Base-by-base conservation (phyloP, 305 asterid genomes). In the Withania somnifera region DNA sequence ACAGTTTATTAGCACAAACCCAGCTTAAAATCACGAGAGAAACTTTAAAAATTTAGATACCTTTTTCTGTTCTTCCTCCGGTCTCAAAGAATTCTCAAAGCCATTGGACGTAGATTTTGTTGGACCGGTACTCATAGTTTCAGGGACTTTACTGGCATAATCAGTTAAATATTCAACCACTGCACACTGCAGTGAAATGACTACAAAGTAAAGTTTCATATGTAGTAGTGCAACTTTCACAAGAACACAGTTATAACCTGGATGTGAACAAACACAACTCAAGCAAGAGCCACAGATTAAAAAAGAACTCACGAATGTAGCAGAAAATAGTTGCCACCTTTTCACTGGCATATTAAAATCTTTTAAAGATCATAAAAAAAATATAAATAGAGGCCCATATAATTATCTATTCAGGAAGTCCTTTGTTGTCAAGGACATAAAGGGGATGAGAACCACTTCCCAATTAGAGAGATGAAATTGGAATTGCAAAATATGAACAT, bases 31-130 rank as follows among this genome's bases (percentile, higher is more conserved):
- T 19, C 61, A 75, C 28, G 54, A 20, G 20, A 0, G 64, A 20
- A 66, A 80, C 79, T 63, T n/a, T 26, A 28, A 53, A 56, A 52
- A 26, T 47, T 56, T 13, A 19, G 36, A 53, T 87, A 95, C 98
- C 98, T 90, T 93, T 81, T 66, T 88, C 83, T 87, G 92, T 84
- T 95, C 82, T 58, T 81, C 77, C 81, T 90, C 93, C 40, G 88
- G 84, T 80, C 87, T 73, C 80, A 84, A 36, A 64, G 94, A 77
- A 87, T 67, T 88, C 80, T 88, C 97, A 64, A 79, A 76, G 71
- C 89, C 90, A 77, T 88, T 91, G 63, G 82, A 17, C 63, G 73
- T 17, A 42, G 89, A 51, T 73, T 87, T 88, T 75, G 83, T 86
- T 61, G 83, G 45, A 73, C 79, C 89, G 4, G 63, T 82, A 83